phyloP scores from a whole-genome alignment of 441 rosid genomes.

The Eruca vesicaria region DNA sequence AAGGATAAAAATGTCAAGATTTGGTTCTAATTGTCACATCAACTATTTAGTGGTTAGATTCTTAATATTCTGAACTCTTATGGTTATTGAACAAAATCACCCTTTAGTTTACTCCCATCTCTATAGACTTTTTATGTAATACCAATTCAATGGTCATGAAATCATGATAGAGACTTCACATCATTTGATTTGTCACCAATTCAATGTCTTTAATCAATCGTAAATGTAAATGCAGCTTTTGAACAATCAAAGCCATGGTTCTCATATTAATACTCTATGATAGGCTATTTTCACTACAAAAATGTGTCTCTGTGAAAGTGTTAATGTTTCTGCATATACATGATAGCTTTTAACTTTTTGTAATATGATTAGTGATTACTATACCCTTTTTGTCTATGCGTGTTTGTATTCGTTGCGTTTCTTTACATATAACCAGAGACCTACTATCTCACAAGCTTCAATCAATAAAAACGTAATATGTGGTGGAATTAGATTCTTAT shows the following conservation, averaged over 20 bases:
- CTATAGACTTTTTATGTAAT: not conserved
- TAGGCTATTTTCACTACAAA: not conserved
- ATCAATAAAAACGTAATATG: not conserved
- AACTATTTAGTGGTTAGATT: too few species aligned
- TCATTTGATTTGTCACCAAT: not conserved
- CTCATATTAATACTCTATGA: not conserved
- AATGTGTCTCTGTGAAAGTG: not conserved
- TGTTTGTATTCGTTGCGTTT: not conserved
- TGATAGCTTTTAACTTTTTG: not conserved
- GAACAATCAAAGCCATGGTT: not conserved
- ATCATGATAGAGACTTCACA: not conserved
- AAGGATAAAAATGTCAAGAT: too few species aligned
- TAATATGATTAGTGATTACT: not conserved
- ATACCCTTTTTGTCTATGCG: not conserved
- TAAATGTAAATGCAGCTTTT: not conserved
- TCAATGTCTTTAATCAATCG: not conserved
- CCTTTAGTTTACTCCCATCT: not conserved
- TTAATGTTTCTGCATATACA: not conserved
- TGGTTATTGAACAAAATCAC: too few species aligned
- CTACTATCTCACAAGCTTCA: too few species aligned
- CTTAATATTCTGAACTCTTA: too few species aligned
- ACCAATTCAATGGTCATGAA: constrained; percentile 10
- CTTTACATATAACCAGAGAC: too few species aligned
- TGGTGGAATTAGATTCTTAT: not conserved
- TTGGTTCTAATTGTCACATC: too few species aligned